Evolutionary conservation across 352 stramenopile genomes (phyloP).

Genomic region (Pythium rishiriense): DNA sequence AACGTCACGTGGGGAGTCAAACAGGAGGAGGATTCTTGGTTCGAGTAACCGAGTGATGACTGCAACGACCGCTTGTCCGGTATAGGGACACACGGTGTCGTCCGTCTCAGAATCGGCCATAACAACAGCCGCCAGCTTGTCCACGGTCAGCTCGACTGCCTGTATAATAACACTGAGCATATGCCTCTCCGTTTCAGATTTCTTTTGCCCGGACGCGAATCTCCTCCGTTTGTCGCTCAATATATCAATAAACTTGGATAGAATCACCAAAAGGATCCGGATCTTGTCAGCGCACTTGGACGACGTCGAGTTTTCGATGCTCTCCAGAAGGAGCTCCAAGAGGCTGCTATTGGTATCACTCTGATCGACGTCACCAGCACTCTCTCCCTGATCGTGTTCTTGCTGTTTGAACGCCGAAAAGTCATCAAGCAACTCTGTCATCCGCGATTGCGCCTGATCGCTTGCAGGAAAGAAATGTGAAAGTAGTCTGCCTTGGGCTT

Average conservation of each 20-base stretch:
- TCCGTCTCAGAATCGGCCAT: constrained; percentile 1
- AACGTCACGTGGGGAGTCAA: constrained; percentile 51
- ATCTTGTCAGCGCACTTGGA: constrained; percentile 14
- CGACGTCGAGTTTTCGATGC: constrained; percentile 11
- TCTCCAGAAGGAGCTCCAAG: constrained; percentile 17
- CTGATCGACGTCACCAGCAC: not conserved
- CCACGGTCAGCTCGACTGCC: constrained; percentile 21
- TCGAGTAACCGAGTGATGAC: constrained; percentile 31
- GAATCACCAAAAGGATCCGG: constrained; percentile 17
- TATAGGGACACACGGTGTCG: not conserved
- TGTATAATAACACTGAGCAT: constrained; percentile 9
- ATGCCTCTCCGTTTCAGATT: not conserved
- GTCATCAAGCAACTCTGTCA: constrained; percentile 58
- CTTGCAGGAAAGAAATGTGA: constrained; percentile 53
- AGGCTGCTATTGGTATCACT: constrained; percentile 6
- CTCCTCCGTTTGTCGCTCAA: constrained; percentile 4
- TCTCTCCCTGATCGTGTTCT: not conserved
- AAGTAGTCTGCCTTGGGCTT: constrained; percentile 41
- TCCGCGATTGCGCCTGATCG: constrained; percentile 36
- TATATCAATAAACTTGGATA: constrained; percentile 10
- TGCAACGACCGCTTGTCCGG: constrained; percentile 5
- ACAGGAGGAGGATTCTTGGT: constrained; percentile 53
- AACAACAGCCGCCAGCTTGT: constrained; percentile 14
- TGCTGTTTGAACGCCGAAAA: constrained; percentile 29
- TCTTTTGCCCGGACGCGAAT: not conserved